A percentile compares a stretch with the other conserved stretches of the same genome.
Conservation (phyloP, 306 rosid genomes). For the Pyrus bretschneideri region DNA sequence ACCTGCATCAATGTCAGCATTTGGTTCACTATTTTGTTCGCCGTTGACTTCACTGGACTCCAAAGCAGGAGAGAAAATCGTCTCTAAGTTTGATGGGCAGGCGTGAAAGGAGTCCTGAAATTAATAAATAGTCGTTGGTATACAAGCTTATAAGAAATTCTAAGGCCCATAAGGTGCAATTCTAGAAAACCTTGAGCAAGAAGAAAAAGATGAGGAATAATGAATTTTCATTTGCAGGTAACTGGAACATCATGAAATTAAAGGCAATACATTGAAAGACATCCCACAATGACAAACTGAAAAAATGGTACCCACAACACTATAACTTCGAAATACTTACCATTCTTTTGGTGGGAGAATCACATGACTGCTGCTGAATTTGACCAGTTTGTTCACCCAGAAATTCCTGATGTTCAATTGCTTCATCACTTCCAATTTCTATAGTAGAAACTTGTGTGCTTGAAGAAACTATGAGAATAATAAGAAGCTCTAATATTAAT, state of each 20-base stretch:
- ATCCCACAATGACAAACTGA: conserved; percentile 11
- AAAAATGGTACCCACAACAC: neutral
- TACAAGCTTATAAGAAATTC: neutral
- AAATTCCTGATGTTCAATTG: conserved; percentile 29
- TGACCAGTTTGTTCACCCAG: conserved; percentile 37
- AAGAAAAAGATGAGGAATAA: neutral
- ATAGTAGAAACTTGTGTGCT: conserved; percentile 31
- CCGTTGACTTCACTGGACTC: conserved; percentile 42
- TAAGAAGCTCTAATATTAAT: conserved; percentile 17
- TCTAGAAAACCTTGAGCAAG: neutral
- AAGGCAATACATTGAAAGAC: neutral
- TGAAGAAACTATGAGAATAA: conserved; percentile 46
- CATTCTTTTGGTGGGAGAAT: conserved; percentile 39
- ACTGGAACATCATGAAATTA: neutral
- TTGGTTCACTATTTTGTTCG: conserved; percentile 37
- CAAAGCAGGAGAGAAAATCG: conserved; percentile 75
- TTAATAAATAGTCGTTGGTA: conserved; percentile 8
- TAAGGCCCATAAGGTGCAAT: neutral
- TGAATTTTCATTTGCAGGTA: neutral
- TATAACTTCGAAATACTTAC: conserved; percentile 19
- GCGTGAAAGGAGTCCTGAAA: conserved; percentile 48
- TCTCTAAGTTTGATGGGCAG: conserved; percentile 43
- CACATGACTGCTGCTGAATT: conserved; percentile 30
- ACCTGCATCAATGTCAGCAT: conserved; percentile 47
- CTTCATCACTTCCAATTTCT: conserved; percentile 38